Conservation (phyloP, 441 rosid species). For the Croton setiger region DNA sequence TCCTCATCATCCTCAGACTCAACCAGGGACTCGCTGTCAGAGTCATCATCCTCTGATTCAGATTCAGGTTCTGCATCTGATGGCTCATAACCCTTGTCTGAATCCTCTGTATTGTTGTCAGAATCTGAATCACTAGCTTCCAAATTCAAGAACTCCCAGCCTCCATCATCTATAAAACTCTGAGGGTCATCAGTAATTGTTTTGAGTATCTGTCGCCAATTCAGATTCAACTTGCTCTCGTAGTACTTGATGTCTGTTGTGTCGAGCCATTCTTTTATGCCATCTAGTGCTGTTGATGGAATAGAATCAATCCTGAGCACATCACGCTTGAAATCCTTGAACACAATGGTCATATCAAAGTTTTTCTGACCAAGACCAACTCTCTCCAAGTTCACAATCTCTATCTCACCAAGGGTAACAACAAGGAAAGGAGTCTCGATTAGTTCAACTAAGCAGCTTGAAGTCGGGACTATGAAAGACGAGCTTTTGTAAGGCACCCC, state of each 20-base stretch:
- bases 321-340: conserved; percentile 85
- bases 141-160: conserved; percentile 91
- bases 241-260: conserved; percentile 81
- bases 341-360: conserved; percentile 83
- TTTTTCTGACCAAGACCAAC: conserved; percentile 92
- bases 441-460: conserved; percentile 87
- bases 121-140: conserved; percentile 89
- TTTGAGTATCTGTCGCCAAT: conserved; percentile 89
- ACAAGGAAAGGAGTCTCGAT: conserved; percentile 79
- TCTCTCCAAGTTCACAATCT: conserved; percentile 90
- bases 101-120: conserved; percentile 58
- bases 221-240: conserved; percentile 88
- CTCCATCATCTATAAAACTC: conserved; percentile 79
- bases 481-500: conserved; percentile 81
- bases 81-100: conserved; percentile 81
- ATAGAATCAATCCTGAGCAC: conserved; percentile 83
- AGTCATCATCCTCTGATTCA: conserved; percentile 65
- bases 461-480: conserved; percentile 79
- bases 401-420: conserved; percentile 77
- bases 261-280: conserved; percentile 93
- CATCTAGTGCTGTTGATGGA: conserved; percentile 74
- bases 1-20: conserved; percentile 88
- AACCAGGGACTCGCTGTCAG: conserved; percentile 69
- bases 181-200: conserved; percentile 81
- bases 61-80: conserved; percentile 80